phyloP scores from a whole-genome alignment of 2,329 filamentous ascomycete genomes.

The Grosmannia clavigera region DNA sequence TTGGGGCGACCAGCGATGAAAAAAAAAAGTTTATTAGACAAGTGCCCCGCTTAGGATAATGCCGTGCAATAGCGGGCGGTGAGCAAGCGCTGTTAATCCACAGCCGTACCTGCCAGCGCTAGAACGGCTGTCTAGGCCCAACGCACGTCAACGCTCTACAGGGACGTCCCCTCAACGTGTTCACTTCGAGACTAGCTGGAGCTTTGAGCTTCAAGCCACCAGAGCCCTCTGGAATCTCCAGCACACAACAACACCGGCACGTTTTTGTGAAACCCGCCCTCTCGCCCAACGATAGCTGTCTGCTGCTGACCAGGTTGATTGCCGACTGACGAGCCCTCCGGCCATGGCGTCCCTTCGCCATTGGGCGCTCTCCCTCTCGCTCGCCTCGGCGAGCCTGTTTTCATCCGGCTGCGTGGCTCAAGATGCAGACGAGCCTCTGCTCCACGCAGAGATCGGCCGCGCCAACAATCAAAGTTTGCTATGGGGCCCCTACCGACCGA shows the following conservation, averaged over 20 bases:
- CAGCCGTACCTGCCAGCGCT: background rate
- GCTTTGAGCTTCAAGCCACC: background rate
- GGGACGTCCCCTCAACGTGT: slow-evolving; percentile 1
- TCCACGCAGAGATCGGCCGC: slow-evolving; percentile 36
- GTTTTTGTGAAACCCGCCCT: background rate
- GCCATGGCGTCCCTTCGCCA: slow-evolving; percentile 12
- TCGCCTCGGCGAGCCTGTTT: slow-evolving; percentile 6
- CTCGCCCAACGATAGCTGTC: background rate
- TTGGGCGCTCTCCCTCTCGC: slow-evolving; percentile 6
- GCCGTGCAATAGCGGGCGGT: slow-evolving; percentile 3
- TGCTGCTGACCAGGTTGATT: background rate
- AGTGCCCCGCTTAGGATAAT: slow-evolving; percentile 2
- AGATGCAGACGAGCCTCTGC: slow-evolving; percentile 22
- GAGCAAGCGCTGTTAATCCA: background rate
- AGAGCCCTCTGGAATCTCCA: background rate
- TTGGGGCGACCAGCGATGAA: background rate
- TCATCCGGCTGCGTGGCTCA: slow-evolving; percentile 10
- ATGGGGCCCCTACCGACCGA: slow-evolving; percentile 92
- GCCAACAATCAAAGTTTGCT: slow-evolving; percentile 71
- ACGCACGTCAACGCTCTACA: background rate
- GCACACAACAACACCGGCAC: background rate
- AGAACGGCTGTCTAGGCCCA: background rate
- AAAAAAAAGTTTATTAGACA: slow-evolving; percentile 3
- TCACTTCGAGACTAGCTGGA: background rate
- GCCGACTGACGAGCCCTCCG: background rate